A percentile compares a stretch with the other conserved stretches of the same genome.
Conservation (phyloP, 306 rosid genomes). For the Begonia masoniana region DNA sequence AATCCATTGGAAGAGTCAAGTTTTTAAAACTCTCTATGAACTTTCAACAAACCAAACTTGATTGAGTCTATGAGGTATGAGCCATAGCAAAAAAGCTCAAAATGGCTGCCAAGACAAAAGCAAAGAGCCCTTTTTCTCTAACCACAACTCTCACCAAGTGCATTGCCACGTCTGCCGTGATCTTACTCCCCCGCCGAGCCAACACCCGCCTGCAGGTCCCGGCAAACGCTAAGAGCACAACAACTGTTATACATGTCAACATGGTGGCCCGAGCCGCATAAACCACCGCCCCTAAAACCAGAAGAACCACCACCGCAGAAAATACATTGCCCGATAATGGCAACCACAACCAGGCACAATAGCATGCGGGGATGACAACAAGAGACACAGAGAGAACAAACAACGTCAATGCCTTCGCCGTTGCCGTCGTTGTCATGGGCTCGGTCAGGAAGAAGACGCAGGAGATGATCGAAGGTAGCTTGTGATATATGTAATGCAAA, state of each 20-base stretch:
- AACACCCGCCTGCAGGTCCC: slow-evolving; percentile 50
- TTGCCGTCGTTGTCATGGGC: not conserved
- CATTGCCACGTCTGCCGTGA: slow-evolving; percentile 40
- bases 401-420: not conserved
- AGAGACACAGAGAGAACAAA: not conserved
- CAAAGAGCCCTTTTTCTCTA: slow-evolving; percentile 29
- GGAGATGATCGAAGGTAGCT: not conserved
- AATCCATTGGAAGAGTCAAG: no score
- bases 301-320: slow-evolving; percentile 5
- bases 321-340: slow-evolving; percentile 1
- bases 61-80: not conserved
- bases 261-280: slow-evolving; percentile 36
- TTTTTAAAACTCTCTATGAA: no score
- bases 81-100: slow-evolving; percentile 30
- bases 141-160: slow-evolving; percentile 20
- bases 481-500: not conserved
- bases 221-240: slow-evolving; percentile 41
- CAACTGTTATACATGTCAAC: slow-evolving; percentile 47
- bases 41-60: no score
- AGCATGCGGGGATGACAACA: not conserved
- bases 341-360: slow-evolving; percentile 7
- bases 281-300: slow-evolving; percentile 7
- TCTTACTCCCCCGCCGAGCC: slow-evolving; percentile 31
- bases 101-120: slow-evolving; percentile 32
- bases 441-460: not conserved